These are phyloP conservation scores for Aspergillus pseudoviridinutans DNA, from an alignment of 2,329 filamentous ascomycete species.

Conservation along the genomic window DNA sequence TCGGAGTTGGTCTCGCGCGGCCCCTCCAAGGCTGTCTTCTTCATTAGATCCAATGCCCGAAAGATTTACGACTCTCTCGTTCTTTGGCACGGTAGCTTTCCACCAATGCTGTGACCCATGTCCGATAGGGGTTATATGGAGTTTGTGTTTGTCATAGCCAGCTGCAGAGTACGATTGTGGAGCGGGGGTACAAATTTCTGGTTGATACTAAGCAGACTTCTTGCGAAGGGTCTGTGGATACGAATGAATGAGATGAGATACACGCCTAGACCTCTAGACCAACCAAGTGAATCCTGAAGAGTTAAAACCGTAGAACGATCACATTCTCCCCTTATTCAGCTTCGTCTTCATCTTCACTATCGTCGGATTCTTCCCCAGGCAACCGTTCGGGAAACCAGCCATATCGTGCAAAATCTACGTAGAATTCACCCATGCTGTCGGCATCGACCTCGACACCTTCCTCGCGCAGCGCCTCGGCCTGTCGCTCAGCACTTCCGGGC, in stretches of 20 bases:
- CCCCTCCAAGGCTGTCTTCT: neutral
- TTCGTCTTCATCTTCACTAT: slow-evolving; percentile 37
- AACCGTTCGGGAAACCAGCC: slow-evolving; percentile 50
- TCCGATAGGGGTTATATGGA: neutral
- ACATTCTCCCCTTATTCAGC: slow-evolving; percentile 11
- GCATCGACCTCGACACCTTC: slow-evolving; percentile 42
- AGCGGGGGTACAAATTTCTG: slow-evolving; percentile 4
- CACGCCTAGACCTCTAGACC: neutral
- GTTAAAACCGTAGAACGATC: neutral
- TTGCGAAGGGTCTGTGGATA: slow-evolving; percentile 8
- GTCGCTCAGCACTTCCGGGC: slow-evolving; percentile 40
- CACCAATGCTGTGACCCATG: neutral
- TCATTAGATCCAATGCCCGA: neutral
- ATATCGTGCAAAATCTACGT: slow-evolving; percentile 39
- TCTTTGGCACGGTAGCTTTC: neutral
- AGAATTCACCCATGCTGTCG: slow-evolving; percentile 43
- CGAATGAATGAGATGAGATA: neutral
- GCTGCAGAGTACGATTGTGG: slow-evolving; percentile 1
- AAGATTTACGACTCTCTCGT: neutral
- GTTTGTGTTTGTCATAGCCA: slow-evolving; percentile 4
- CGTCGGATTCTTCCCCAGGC: slow-evolving; percentile 22
- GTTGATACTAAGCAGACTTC: slow-evolving; percentile 5
- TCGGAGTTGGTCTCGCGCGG: neutral
- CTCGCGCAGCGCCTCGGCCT: slow-evolving; percentile 37
- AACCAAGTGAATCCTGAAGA: neutral